Base-by-base conservation (phyloP, 2,329 filamentous ascomycete genomes). In the Aureobasidium zeae region DNA sequence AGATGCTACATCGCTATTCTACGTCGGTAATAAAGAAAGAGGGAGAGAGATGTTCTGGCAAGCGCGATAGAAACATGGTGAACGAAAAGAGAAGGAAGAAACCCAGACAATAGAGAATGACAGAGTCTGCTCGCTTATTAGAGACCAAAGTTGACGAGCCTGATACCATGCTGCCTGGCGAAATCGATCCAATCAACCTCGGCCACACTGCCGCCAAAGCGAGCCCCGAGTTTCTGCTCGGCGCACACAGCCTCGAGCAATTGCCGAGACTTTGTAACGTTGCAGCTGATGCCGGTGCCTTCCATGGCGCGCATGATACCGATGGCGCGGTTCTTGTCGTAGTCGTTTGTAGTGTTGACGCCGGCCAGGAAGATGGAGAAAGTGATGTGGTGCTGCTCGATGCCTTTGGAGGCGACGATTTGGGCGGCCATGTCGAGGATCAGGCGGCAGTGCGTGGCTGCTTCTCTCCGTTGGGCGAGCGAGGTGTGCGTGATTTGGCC, bases 311-410 rank as follows among this genome's bases (percentile, higher is more conserved):
- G 62, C 22, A 76, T 62, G 37, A 75, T 51, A 15, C 69, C 63
- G 46, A 75, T 58, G 2, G 68, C 69, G 50, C 64, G 59, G 42
- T 61, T 60, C 53, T 74, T 71, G 19, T 68, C 61, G 4, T 57
- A 58, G 10, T 58, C 59, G 16, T 64, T 60, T 1, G 53, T 58
- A 2, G 63, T 58, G 12, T 66, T 66, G 11, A 68, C 63, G 2
- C 72, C 73, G 0, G 72, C 70, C 46, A 77, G 66, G 52, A 76
- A 76, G 1, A 75, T 49, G 0, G 72, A 71, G 48, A 76, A 74
- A 2, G 72, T 62, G 5, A 72, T 53, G 46, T 70, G 69, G 1
- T 70, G 64, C 13, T 60, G 57, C 20, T 46, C 38, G 12, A 45
- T 47, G n/a, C 32, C 22, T 13, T 31, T 25, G 13, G 20, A 34